phyloP scores from a whole-genome alignment of 192 early-diverging fungal genomes.

The Coemansia sp. region DNA sequence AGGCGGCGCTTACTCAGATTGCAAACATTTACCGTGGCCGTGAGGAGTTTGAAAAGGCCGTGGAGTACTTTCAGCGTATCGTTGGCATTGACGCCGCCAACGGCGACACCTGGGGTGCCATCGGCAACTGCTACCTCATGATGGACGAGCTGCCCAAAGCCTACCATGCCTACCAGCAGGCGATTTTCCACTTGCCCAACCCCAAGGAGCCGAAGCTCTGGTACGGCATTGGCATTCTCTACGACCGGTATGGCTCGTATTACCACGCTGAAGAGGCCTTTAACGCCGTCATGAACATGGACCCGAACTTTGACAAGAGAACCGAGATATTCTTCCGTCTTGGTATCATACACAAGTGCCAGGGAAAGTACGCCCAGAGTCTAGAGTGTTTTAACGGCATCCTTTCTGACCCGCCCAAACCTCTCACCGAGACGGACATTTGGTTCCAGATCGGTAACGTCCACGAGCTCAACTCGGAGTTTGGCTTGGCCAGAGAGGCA shows the following conservation, averaged over 20 bases:
- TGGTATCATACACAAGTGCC: constrained; percentile 94
- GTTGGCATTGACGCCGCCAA: constrained; percentile 75
- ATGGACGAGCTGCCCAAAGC: constrained; percentile 92
- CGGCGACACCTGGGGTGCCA: constrained; percentile 93
- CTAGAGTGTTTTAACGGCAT: constrained; percentile 88
- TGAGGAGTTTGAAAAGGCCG: constrained; percentile 80
- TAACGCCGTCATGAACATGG: constrained; percentile 88
- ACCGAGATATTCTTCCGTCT: constrained; percentile 97
- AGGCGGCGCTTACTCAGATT: constrained; percentile 71
- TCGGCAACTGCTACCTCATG: constrained; percentile 95
- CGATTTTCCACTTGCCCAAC: constrained; percentile 85
- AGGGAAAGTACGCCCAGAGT: constrained; percentile 41
- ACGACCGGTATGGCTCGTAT: constrained; percentile 94
- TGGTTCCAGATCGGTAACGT: constrained; percentile 99
- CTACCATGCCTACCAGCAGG: constrained; percentile 94
- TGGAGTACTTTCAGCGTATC: constrained; percentile 89
- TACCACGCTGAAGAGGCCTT: constrained; percentile 98
- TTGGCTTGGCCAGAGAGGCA: constrained; percentile 71
- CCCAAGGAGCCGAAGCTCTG: constrained; percentile 97
- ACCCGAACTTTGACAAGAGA: constrained; percentile 94
- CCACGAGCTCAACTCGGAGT: constrained; percentile 92
- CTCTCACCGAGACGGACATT: constrained; percentile 91
- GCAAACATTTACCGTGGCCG: constrained; percentile 77
- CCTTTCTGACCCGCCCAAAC: constrained; percentile 79
- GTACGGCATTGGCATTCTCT: constrained; percentile 98